Evolutionary conservation across 768 basidiomycete genomes (phyloP), one percentile per base, ranked within the genome.

Genomic region (Tulasnella sp.): DNA sequence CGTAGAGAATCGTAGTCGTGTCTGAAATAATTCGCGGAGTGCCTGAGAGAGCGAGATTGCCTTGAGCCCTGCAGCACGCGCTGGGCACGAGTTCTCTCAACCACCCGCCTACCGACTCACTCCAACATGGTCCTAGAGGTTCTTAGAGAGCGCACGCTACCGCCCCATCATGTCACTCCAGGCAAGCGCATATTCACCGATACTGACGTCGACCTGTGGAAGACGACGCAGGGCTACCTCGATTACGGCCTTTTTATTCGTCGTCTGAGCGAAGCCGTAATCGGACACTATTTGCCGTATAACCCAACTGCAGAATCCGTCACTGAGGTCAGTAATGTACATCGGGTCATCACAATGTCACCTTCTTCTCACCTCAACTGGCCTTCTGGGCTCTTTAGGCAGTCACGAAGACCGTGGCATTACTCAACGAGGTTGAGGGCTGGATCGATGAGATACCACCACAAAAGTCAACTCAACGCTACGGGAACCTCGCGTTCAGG

Each of bases 401-500:
- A 9, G 80, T 83, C 5, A 82, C 83, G 70, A 83, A 88, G 16
- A 80, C 95, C 0, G 81, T 85, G n/a, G 73, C 81, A 5, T 84
- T 96, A 79, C 85, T 99, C 23, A 88, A 92, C 78, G 86, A 86
- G 15, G 84, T 98, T 57, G 89, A 91, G 80, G 79, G 80, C 1
- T 95, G 94, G 94, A 90, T 96, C 35, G 90, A 92, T 48, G 90
- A 91, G 37, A 92, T 96, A 11, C 96, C 96, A 2, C 90, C 91
- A 0, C 87, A 76, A 61, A 57, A 76, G 75, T 76, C 75, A 10
- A 89, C 92, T 6, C 96, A 98, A 81, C 88, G 95, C 13, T 99
- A 93, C 82, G 97, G 97, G 0, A 98, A 98, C 84, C 88, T 96
- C 23, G 91, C 94, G 0, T 99, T 98, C 82, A 87, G 96, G 75